phyloP scores from a whole-genome alignment of 2,329 filamentous ascomycete genomes.

The Claviceps pazoutovae region DNA sequence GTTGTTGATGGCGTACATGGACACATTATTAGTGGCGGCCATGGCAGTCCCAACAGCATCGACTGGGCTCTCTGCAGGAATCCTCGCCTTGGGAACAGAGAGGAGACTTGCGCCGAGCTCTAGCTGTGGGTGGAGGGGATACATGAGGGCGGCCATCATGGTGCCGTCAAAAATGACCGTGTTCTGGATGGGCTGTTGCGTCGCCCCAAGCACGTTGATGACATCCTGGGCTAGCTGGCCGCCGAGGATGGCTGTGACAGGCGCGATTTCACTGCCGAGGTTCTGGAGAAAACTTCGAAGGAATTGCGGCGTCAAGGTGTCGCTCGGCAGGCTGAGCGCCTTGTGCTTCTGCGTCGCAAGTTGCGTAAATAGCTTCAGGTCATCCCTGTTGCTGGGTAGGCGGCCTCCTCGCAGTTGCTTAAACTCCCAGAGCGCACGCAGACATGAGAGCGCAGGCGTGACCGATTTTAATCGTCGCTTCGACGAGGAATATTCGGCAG shows the following conservation, averaged over 20 bases:
- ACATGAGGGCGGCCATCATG: constrained; percentile 62
- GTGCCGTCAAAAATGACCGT: constrained; percentile 84
- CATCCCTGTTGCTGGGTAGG: constrained; percentile 43
- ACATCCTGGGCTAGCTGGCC: constrained; percentile 90
- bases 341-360: constrained; percentile 67
- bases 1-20: not conserved
- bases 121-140: constrained; percentile 63
- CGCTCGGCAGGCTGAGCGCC: constrained; percentile 53
- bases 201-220: constrained; percentile 84
- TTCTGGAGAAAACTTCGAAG: constrained; percentile 78
- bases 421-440: constrained; percentile 85
- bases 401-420: constrained; percentile 36
- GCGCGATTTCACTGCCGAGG: constrained; percentile 68
- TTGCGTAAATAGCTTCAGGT: constrained; percentile 63
- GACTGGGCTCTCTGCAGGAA: not conserved
- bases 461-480: constrained; percentile 59
- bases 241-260: constrained; percentile 78
- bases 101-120: constrained; percentile 36
- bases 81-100: constrained; percentile 9
- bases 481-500: constrained; percentile 51
- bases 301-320: constrained; percentile 56
- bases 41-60: not conserved
- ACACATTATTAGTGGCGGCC: not conserved
- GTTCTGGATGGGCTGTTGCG: constrained; percentile 93
- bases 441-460: constrained; percentile 70